These are phyloP conservation scores for Plasmodium relictum DNA, from an alignment of 169 alveolate genomes.

Conservation along the genomic window DNA sequence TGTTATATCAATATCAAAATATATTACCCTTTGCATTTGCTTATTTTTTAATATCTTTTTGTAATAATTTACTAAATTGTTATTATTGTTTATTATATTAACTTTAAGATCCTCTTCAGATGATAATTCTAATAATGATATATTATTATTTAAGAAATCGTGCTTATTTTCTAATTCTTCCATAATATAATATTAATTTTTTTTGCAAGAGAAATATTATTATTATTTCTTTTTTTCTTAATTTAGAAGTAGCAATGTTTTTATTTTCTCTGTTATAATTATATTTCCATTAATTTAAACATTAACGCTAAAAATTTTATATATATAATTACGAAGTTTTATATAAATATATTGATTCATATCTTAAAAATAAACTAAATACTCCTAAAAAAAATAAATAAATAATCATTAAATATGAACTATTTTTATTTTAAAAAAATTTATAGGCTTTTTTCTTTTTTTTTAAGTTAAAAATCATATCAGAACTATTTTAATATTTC, in stretches of 20 bases:
- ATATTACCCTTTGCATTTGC: constrained; percentile 29
- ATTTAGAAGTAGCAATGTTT: too few species aligned
- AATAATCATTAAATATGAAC: too few species aligned
- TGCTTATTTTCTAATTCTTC: neutral
- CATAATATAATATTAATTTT: neutral
- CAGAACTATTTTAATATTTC: too few species aligned
- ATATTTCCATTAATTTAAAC: neutral
- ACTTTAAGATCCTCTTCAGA: constrained; percentile 42
- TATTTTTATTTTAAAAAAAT: too few species aligned
- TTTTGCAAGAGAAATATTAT: neutral
- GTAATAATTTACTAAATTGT: constrained; percentile 19
- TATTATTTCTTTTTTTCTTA: too few species aligned
- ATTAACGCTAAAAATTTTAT: too few species aligned
- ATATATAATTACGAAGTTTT: too few species aligned
- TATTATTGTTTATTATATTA: constrained; percentile 43
- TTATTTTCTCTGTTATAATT: neutral
- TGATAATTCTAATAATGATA: constrained; percentile 42
- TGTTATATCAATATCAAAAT: constrained; percentile 73
- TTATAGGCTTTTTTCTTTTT: too few species aligned
- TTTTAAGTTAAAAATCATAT: too few species aligned
- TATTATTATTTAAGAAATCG: constrained; percentile 5
- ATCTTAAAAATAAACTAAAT: too few species aligned
- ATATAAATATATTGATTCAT: too few species aligned
- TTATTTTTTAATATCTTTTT: constrained; percentile 24
- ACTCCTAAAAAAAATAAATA: too few species aligned